These are phyloP conservation scores for Irineochytrium annulatum DNA, from an alignment of 192 early-diverging fungal species.

Conservation along the genomic window DNA sequence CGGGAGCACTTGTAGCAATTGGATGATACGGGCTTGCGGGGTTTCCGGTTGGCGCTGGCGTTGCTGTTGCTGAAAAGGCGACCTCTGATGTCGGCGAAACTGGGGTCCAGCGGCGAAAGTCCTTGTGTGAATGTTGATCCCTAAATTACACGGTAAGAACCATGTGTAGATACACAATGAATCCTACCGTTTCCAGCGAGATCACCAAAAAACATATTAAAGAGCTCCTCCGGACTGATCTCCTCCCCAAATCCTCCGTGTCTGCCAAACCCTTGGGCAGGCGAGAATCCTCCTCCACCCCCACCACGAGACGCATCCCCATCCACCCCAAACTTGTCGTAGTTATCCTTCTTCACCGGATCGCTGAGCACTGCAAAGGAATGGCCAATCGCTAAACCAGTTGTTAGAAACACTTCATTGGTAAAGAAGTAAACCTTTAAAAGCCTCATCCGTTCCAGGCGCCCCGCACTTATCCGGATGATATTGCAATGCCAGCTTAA, in stretches of 20 bases:
- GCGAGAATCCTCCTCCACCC: conserved; percentile 32
- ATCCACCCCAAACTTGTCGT: conserved; percentile 82
- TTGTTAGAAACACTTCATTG: background rate
- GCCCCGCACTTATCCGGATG: conserved; percentile 96
- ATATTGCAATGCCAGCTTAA: conserved; percentile 80
- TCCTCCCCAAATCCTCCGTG: conserved; percentile 56
- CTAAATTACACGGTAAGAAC: conserved; percentile 3
- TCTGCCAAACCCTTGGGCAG: conserved; percentile 27
- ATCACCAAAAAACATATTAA: conserved; percentile 93
- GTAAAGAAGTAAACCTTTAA: conserved; percentile 64
- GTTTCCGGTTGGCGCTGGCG: conserved; percentile 33
- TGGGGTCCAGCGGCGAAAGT: conserved; percentile 48
- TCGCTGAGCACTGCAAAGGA: conserved; percentile 88
- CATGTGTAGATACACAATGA: conserved; percentile 2
- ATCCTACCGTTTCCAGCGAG: conserved; percentile 40
- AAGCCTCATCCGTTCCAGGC: conserved; percentile 93
- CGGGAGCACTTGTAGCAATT: conserved; percentile 73
- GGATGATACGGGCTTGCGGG: conserved; percentile 27
- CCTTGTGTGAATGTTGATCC: conserved; percentile 23
- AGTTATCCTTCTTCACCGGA: conserved; percentile 74
- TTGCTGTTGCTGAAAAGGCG: conserved; percentile 44
- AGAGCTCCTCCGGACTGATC: conserved; percentile 88
- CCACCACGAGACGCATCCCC: conserved; percentile 44
- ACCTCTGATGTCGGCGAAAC: conserved; percentile 47
- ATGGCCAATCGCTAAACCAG: conserved; percentile 72